Evolutionary conservation across 768 basidiomycete species (phyloP).

Genomic region (Cystobasidium ongulense): DNA sequence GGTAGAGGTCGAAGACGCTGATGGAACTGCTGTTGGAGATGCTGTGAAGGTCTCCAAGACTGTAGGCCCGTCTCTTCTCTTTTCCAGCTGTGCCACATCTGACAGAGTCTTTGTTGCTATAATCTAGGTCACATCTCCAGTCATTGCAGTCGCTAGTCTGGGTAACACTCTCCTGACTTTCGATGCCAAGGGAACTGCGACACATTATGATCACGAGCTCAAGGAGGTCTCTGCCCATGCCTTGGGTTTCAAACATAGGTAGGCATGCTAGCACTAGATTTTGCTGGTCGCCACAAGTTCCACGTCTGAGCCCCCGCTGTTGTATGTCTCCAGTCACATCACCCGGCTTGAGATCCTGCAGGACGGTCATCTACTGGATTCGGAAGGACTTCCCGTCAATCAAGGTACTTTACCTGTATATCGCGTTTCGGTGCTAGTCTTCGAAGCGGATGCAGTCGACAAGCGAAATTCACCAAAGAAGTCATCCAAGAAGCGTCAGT

Average conservation of each 20-base stretch:
- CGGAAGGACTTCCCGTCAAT: neutral
- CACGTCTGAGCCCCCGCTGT: neutral
- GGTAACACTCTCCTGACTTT: neutral
- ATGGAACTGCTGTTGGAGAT: slow-evolving; percentile 3
- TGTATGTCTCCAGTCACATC: neutral
- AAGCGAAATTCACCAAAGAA: neutral
- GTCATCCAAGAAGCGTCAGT: neutral
- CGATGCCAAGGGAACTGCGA: neutral
- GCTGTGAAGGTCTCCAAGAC: neutral
- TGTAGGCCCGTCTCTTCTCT: neutral
- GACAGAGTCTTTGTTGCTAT: neutral
- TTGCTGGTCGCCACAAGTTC: neutral
- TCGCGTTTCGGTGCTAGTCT: neutral
- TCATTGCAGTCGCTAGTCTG: neutral
- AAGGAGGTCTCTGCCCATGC: neutral
- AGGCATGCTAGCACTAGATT: neutral
- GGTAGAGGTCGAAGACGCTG: slow-evolving; percentile 5
- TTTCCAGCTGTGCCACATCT: neutral
- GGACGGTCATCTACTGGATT: neutral
- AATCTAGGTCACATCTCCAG: neutral
- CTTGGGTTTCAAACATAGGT: neutral
- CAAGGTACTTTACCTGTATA: neutral
- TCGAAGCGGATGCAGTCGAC: neutral
- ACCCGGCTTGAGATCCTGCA: neutral
- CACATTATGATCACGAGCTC: neutral